Base-by-base conservation (phyloP, 345 rosid genomes). In the Citrus reticulata region DNA sequence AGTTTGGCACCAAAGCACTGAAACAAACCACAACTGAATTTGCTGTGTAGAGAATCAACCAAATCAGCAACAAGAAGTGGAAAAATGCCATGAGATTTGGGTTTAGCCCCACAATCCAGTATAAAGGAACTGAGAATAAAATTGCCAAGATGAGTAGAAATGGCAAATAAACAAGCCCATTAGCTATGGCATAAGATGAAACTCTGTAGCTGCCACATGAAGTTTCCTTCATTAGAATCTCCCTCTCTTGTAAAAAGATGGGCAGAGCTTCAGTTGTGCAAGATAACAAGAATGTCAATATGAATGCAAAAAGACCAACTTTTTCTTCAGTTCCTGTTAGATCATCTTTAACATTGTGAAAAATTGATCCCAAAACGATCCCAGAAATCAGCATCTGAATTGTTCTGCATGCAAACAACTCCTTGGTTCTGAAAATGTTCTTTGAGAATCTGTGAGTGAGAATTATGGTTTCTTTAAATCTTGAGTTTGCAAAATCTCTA, bases 21-120 rank as follows among this genome's bases (percentile, higher is more conserved):
- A 92, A 90, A 79, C 99, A 95, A 61, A 92, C 95, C 79, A 95
- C 99, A 27, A 95, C 98, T 0, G 99, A 96, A 71, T 96, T 94
- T 22, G 99, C 99, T 2, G 98, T 94, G 88, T 92, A 93, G 42
- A 96, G 97, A 77, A 96, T 89, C 83, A 96, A 80, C 98, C 99
- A 96, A n/a, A 96, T 93, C 1, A 96, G 66, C 51, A 96, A 72
- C 76, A 91, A 3, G 88, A 94, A 96, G 82, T 91, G 90, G 20
- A 83, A 78, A 85, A 96, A 96, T 1, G 97, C 95, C 81, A 77
- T 51, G 88, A 91, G 88, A 54, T 70, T 88, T 22, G 88, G 87
- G 70, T 91, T 96, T 11, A 96, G 70, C 5, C 98, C 96, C n/a
- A 91, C 98, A 6, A 96, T 77, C 97, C 97, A 94, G 84, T 96